Conservation (phyloP, 2,329 filamentous ascomycete genomes). For the Emydomyces testavorans region DNA sequence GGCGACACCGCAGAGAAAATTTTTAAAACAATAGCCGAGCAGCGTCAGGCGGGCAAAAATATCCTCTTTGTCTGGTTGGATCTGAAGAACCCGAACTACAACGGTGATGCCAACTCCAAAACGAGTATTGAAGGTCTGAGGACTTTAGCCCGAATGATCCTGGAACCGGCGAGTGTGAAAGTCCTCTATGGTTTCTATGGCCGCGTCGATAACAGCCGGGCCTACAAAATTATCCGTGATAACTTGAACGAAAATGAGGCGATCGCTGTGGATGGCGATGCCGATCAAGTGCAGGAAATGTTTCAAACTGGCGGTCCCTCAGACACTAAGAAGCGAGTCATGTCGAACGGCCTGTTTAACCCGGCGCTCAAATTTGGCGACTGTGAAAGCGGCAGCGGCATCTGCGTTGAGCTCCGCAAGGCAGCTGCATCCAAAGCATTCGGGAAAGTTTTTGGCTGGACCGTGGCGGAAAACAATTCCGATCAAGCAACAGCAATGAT, state of each 20-base stretch:
- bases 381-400: conserved; percentile 3
- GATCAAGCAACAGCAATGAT: not conserved
- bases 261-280: not conserved
- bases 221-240: not conserved
- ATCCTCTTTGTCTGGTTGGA: conserved; percentile 8
- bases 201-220: not conserved
- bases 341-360: conserved; percentile 3
- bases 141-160: not conserved
- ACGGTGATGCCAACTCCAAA: not conserved
- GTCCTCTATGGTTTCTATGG: conserved; percentile 7
- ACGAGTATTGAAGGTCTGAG: not conserved
- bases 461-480: not conserved
- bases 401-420: conserved; percentile 4
- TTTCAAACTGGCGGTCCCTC: not conserved
- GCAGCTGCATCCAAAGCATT: not conserved
- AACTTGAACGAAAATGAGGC: not conserved
- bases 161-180: not conserved
- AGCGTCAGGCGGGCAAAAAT: not conserved
- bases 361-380: not conserved
- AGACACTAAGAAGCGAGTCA: not conserved
- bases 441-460: conserved; percentile 6
- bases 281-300: not conserved
- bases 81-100: conserved; percentile 8
- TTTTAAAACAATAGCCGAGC: not conserved
- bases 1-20: not conserved